Base-by-base conservation (phyloP, 306 rosid genomes). In the Malus asiatica region DNA sequence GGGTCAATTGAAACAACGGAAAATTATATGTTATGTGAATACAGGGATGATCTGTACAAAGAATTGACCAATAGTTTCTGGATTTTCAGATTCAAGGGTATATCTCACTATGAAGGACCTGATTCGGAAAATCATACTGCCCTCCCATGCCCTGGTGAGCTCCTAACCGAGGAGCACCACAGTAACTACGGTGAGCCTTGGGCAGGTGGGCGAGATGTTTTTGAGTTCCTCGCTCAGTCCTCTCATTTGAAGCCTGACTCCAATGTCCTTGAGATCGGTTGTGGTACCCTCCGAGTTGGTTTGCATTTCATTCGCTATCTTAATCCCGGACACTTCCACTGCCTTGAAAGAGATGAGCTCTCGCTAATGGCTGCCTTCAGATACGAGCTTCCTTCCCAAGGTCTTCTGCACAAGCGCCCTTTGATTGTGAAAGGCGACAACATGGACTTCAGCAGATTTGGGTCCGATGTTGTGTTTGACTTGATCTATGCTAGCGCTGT, bases 111-210 rank as follows among this genome's bases (percentile, higher is more conserved):
- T 23, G 97, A 89, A 71, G 90, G 86, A 82, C 66, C 84, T 2
- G 90, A 84, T 25, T 46, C 86, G 10, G 71, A 76, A 55, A 93
- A 93, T 29, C 97, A 87, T 84, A 93, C 97, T 4, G 86, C 91
- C 46, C 84, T 89, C 33, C 97, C 96, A 1, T 93, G 98, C 85
- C 98, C 98, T 2, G 96, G 96, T 5, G 97, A 82, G 78, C 97
- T 91, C 77, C 91, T 91, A 10, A 97, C 92, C 16, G 98, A 93
- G 81, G 88, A 93, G 89, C 97, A 91, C 78, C 98, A 91, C 76
- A 93, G 97, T 86, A 93, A 93, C 86, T 91, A 93, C 15, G 98
- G 97, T 3, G 98, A 93, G 76, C 97, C 98, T 22, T 93, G 97
- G 98, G 98, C 98, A 11, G 97, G 98, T 6, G 98, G 97, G 77